phyloP scores from a whole-genome alignment of 169 alveolate species.

The Plasmodium malariae region DNA sequence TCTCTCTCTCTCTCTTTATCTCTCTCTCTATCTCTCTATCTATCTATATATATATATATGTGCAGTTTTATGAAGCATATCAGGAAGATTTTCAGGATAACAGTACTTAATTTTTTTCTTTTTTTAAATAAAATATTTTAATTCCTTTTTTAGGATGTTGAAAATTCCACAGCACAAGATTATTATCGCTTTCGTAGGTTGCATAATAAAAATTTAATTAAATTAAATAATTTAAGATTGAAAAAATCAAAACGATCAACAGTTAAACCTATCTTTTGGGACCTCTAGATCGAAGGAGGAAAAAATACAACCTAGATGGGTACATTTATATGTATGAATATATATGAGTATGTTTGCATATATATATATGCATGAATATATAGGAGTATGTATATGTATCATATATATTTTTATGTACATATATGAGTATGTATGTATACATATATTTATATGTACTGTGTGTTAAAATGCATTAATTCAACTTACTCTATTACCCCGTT shows the following conservation, averaged over 20 bases:
- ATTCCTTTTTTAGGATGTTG: conserved; percentile 75
- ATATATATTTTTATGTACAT: neutral
- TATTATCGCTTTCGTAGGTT: conserved; percentile 85
- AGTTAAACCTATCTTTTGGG: conserved; percentile 82
- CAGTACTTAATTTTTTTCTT: neutral
- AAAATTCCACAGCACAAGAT: conserved; percentile 82
- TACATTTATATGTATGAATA: neutral
- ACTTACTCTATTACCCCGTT: too few relatives aligned
- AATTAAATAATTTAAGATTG: conserved; percentile 83
- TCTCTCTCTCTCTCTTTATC: too few relatives aligned
- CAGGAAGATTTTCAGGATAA: neutral
- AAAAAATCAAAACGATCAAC: conserved; percentile 83
- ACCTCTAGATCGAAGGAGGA: conserved; percentile 57
- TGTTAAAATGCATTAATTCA: too few relatives aligned
- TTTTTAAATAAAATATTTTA: neutral
- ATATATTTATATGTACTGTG: neutral
- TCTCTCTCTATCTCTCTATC: too few relatives aligned
- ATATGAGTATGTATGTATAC: conserved; percentile 1
- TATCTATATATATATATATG: too few relatives aligned
- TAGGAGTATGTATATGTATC: neutral
- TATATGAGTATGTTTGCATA: neutral
- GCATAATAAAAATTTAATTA: conserved; percentile 81
- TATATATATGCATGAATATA: neutral
- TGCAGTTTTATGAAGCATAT: too few relatives aligned
- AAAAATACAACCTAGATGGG: neutral